Base-by-base conservation (phyloP, 306 rosid species). In the Vigna hirtella region DNA sequence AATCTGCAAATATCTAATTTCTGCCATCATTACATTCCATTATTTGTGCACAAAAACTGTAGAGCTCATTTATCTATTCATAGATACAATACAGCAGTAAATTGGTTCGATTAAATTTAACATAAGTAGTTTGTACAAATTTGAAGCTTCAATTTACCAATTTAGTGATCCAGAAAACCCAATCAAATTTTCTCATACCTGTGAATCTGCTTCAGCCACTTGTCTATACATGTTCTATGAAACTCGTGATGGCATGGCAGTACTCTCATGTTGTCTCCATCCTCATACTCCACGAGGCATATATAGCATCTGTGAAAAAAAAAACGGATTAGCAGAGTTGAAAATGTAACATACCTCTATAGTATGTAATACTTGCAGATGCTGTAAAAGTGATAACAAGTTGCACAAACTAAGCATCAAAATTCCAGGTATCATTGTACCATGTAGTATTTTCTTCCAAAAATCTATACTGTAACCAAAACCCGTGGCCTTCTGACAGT, bases 181-280 rank as follows among this genome's bases (percentile, higher is more conserved):
- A 73, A 40, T 32, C 57, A 15, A n/a, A 53, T 70, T 26, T 43
- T 43, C 62, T 40, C 63, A 40, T 83, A 93, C 98, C 97, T 89
- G 87, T 93, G 98, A 78, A 91, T 91, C 88, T 93, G 97, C 88
- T 93, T 93, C 72, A 93, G 87, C 98, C 98, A 93, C 88, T 93
- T 93, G 93, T 93, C 98, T 56, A 93, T 66, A 69, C 98, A 93
- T 36, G 94, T 73, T 59, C 85, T 83, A 56, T 93, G 98, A 66
- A 89, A 93, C 66, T 93, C 98, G 55, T 93, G 98, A 71, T 80
- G 89, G 62, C 98, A 93, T 70, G 98, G 97, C 72, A 93, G 84
- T 36, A 86, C 80, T 70, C 98, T 80, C 89, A 91, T 77, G 77
- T 84, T 87, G 76, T 93, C 97, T 72, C 98, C 93, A 67, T 91